Base-by-base conservation (phyloP, 2,329 filamentous ascomycete species). In the Hyphodiscus sp. region DNA sequence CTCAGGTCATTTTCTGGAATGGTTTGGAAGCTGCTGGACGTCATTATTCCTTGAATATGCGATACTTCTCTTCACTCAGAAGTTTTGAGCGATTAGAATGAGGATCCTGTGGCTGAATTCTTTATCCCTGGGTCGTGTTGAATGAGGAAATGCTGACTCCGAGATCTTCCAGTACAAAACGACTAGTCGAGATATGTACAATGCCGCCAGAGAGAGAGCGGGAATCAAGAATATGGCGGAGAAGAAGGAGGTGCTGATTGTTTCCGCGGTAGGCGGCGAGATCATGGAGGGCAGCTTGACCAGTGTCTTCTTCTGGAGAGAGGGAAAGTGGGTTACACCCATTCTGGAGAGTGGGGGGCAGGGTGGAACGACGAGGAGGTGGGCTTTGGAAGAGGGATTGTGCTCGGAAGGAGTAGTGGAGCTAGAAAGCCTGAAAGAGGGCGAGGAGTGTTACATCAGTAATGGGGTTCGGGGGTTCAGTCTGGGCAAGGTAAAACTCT, bases 231-330 rank as follows among this genome's bases (percentile, higher is more conserved):
- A 68, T 9, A 65, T 61, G 51, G 47, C 71, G 0, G 77, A 80
- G 41, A 68, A 72, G 42, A 77, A 79, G 49, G 92, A 97, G 68
- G 88, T 96, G 4, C 74, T 97, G 19, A 70, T 96, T 1, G 77
- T 87, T 58, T 90, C 88, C 63, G 66, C 65, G 0, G 59, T 68
- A 7, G 73, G 80, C 26, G 77, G 77, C 1, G 79, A 85, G 47
- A 71, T 96, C 38, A 95, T 95, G 80, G 92, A 97, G 69, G 90
- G 89, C 9, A 91, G 86, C 56, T 79, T 87, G 16, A 91, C 87
- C 0, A 95, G 86, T 0, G 82, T 88, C 0, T 96, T 92, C 69
- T 87, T 96, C 60, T 89, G 80, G 75, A 82, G 88, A 45, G 69
- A 76, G 4, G 83, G 80, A 1, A 72, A 73, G 48, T 97, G 92